These are phyloP conservation scores for Mycena latifolia DNA, from an alignment of 768 basidiomycete genomes.

Conservation along the genomic window DNA sequence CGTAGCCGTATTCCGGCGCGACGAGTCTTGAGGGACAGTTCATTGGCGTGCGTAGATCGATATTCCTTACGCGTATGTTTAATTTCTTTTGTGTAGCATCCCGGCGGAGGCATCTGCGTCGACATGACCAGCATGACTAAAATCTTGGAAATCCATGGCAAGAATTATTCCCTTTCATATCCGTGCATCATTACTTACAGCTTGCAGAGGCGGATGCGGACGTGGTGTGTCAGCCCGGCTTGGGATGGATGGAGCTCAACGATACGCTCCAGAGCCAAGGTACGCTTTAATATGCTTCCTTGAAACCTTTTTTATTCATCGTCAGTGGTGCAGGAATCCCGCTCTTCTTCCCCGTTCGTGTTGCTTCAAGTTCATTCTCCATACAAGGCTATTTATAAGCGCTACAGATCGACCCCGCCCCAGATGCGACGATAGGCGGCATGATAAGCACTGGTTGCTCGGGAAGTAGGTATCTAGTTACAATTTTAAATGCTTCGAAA, in stretches of 20 bases:
- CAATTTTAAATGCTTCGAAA: too few species aligned
- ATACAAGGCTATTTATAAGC: too few species aligned
- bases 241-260: constrained; percentile 80
- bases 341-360: constrained; percentile 83
- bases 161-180: not conserved
- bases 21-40: constrained; percentile 88
- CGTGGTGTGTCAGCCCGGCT: constrained; percentile 80
- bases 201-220: constrained; percentile 75
- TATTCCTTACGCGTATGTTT: not conserved
- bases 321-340: constrained; percentile 64
- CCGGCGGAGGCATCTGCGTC: constrained; percentile 79
- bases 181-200: not conserved
- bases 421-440: constrained; percentile 86
- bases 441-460: constrained; percentile 92
- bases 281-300: constrained; percentile 20
- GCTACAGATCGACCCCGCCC: constrained; percentile 82
- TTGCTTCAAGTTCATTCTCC: not conserved
- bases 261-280: constrained; percentile 73
- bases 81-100: constrained; percentile 45
- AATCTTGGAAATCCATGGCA: constrained; percentile 81
- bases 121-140: constrained; percentile 86
- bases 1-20: constrained; percentile 78
- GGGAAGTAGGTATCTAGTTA: constrained; percentile 65
- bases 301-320: not conserved
- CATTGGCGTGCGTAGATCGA: constrained; percentile 61